These are phyloP conservation scores for Fusarium coffeatum DNA, from an alignment of 2,329 filamentous ascomycete genomes.

Conservation along the genomic window DNA sequence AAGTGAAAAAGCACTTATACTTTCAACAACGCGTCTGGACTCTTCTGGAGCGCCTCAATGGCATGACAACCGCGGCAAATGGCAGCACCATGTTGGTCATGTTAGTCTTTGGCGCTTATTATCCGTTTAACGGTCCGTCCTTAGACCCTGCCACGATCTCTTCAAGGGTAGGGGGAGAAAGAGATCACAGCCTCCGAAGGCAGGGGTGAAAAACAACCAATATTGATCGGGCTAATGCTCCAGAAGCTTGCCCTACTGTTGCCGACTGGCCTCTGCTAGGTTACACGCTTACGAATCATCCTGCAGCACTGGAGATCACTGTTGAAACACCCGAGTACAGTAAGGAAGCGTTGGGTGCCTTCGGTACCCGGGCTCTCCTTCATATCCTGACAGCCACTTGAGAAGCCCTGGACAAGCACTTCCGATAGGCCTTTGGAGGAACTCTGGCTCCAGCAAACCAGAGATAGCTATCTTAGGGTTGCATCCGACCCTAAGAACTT, in stretches of 20 bases:
- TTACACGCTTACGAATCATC: slow-evolving; percentile 6
- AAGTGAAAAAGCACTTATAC: slow-evolving; percentile 7
- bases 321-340: not conserved
- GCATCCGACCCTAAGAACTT: not conserved
- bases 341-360: not conserved
- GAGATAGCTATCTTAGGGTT: slow-evolving; percentile 2
- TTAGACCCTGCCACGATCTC: not conserved
- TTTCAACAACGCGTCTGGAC: slow-evolving; percentile 30
- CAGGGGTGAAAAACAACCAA: not conserved
- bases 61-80: slow-evolving; percentile 33
- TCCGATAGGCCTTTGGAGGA: not conserved
- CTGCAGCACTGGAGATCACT: not conserved
- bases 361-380: not conserved
- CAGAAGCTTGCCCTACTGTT: not conserved
- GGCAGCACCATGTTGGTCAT: slow-evolving; percentile 32
- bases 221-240: not conserved
- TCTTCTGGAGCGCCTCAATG: slow-evolving; percentile 38
- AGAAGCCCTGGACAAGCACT: not conserved
- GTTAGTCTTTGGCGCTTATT: slow-evolving; percentile 14
- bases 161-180: not conserved
- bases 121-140: not conserved
- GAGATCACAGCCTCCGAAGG: not conserved
- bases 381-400: not conserved
- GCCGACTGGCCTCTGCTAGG: not conserved
- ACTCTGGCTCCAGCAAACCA: not conserved